Percentiles rank a stretch among this genome's conserved stretches.
phyloP scores from a whole-genome alignment of 495 filamentous ascomycete species.

The Tetracladium setigerum region DNA sequence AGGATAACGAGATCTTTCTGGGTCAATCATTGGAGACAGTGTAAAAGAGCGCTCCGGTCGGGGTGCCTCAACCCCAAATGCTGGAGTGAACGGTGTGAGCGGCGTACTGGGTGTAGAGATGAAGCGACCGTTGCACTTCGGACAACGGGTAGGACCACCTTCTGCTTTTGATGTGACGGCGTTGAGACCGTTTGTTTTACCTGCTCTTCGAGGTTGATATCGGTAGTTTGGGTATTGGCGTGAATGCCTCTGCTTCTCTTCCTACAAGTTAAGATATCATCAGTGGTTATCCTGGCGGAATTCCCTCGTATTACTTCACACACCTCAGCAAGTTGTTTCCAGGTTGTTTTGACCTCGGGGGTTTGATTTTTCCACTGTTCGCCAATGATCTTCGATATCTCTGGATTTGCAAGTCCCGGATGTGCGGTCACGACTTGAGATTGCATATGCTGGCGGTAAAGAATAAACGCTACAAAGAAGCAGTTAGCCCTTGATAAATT shows the following conservation, averaged over 20 bases:
- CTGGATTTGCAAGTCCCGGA: slow-evolving; percentile 88
- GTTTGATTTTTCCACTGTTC: slow-evolving; percentile 78
- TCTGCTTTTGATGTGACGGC: slow-evolving; percentile 27
- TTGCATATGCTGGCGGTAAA: slow-evolving; percentile 94
- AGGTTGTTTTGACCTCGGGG: slow-evolving; percentile 70
- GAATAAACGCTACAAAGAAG: slow-evolving; percentile 74
- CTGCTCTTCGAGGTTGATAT: slow-evolving; percentile 82
- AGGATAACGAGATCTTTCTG: slow-evolving; percentile 6
- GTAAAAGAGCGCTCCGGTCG: slow-evolving; percentile 13
- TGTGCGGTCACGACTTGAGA: slow-evolving; percentile 69
- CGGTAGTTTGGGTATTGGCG: slow-evolving; percentile 88
- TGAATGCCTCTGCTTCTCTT: slow-evolving; percentile 87
- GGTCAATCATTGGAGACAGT: slow-evolving; percentile 1
- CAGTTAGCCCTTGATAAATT: neutral
- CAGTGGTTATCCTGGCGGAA: neutral
- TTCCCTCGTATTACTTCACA: slow-evolving; percentile 5
- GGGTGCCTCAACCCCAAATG: neutral
- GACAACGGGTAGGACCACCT: slow-evolving; percentile 45
- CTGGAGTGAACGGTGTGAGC: slow-evolving; percentile 34
- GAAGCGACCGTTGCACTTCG: slow-evolving; percentile 55
- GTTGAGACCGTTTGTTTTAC: slow-evolving; percentile 29
- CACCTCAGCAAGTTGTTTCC: slow-evolving; percentile 86
- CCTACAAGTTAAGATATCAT: slow-evolving; percentile 36
- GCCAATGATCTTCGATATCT: slow-evolving; percentile 97
- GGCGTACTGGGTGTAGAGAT: slow-evolving; percentile 50